Evolutionary conservation across 306 rosid species (phyloP).

Genomic region (Alnus glutinosa): DNA sequence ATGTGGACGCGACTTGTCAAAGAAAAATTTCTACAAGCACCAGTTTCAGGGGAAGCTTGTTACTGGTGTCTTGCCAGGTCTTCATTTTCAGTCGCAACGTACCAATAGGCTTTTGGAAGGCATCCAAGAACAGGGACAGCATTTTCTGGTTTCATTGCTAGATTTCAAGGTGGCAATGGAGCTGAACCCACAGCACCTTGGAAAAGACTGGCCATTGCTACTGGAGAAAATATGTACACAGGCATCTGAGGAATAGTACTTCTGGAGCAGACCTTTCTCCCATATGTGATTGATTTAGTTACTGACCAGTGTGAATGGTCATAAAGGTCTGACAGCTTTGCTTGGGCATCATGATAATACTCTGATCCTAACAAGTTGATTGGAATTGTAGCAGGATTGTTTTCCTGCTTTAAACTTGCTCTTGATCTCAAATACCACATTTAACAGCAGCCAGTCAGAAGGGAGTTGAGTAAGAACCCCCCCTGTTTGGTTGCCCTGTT

Average conservation of each 20-base stretch:
- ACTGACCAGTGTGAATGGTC: neutral
- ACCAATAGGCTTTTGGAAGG: constrained; percentile 46
- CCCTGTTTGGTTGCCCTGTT: constrained; percentile 70
- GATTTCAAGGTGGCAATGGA: constrained; percentile 97
- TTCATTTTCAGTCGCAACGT: constrained; percentile 54
- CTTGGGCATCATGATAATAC: constrained; percentile 21
- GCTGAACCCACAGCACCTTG: constrained; percentile 88
- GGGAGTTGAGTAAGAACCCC: constrained; percentile 42
- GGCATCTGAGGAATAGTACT: constrained; percentile 63
- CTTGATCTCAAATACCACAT: constrained; percentile 5
- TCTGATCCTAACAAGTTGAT: constrained; percentile 33
- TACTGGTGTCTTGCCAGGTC: constrained; percentile 78
- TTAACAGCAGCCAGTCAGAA: constrained; percentile 53
- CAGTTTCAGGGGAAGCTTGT: constrained; percentile 69
- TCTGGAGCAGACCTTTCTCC: constrained; percentile 16
- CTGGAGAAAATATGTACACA: constrained; percentile 86
- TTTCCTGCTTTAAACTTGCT: neutral
- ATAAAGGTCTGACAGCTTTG: neutral
- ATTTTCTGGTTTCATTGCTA: constrained; percentile 57
- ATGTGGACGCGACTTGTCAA: constrained; percentile 48
- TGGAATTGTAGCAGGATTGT: constrained; percentile 41
- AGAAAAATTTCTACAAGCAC: constrained; percentile 55
- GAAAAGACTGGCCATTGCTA: constrained; percentile 94
- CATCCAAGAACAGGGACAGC: constrained; percentile 48
- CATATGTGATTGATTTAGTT: neutral